Evolutionary conservation across 1,284 basidiomycete genomes (phyloP).

Genomic region (Fomes fomentarius): DNA sequence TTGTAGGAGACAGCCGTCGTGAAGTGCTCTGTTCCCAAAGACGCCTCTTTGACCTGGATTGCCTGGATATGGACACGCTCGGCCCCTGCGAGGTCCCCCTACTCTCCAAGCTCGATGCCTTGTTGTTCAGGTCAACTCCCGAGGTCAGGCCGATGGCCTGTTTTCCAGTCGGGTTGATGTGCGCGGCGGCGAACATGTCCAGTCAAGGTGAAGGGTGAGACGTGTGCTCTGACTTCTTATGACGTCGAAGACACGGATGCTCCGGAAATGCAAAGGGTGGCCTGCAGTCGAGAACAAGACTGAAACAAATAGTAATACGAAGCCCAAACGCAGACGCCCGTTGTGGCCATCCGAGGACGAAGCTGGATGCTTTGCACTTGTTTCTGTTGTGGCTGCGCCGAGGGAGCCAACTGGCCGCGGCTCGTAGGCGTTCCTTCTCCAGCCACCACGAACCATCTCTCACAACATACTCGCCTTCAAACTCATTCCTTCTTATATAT

Average conservation of each 20-base stretch:
- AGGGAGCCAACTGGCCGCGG: slow-evolving; percentile 18
- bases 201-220: background rate
- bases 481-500: slow-evolving; percentile 26
- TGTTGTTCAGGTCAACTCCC: slow-evolving; percentile 25
- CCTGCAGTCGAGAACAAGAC: background rate
- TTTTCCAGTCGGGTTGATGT: slow-evolving; percentile 18
- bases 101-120: slow-evolving; percentile 27
- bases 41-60: slow-evolving; percentile 32
- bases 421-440: slow-evolving; percentile 22
- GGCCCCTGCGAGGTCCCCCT: slow-evolving; percentile 33
- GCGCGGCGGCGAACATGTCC: background rate
- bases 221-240: background rate
- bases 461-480: slow-evolving; percentile 18
- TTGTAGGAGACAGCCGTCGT: slow-evolving; percentile 36
- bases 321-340: background rate
- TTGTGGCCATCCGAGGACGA: background rate
- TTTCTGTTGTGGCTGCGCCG: slow-evolving; percentile 23
- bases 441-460: slow-evolving; percentile 25
- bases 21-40: slow-evolving; percentile 19
- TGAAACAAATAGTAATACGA: background rate
- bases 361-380: slow-evolving; percentile 16
- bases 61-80: slow-evolving; percentile 35
- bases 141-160: slow-evolving; percentile 6
- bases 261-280: background rate
- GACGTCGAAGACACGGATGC: background rate